Percentiles rank a stretch among this genome's conserved stretches.
Evolutionary conservation across 129 eudicot genomes (phyloP).

Genomic region (Sambucus nigra): DNA sequence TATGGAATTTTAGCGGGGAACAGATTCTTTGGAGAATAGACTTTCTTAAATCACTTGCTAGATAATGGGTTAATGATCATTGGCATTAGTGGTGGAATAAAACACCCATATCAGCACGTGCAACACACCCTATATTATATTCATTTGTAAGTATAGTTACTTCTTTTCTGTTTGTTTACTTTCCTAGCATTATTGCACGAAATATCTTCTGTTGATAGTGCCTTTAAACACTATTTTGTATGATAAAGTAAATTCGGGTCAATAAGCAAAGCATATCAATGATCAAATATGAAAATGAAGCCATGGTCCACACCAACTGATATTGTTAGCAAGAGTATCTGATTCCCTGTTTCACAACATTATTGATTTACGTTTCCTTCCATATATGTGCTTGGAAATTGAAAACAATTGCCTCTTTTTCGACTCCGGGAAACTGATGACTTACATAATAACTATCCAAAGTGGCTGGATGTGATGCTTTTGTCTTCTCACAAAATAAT

Average conservation of each 20-base stretch:
- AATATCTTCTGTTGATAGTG: neutral
- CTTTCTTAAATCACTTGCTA: neutral
- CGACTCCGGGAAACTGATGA: neutral
- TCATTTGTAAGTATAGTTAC: neutral
- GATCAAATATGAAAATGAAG: too few species aligned
- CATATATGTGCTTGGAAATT: too few species aligned
- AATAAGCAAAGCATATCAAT: too few species aligned
- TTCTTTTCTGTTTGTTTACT: neutral
- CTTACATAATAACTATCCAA: neutral
- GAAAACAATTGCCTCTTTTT: neutral
- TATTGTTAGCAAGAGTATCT: neutral
- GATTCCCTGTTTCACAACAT: neutral
- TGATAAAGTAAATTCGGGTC: neutral
- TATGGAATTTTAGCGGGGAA: constrained; percentile 3
- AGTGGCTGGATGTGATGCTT: neutral
- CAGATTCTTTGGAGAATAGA: constrained; percentile 4
- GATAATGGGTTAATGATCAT: neutral
- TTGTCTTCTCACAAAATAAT: neutral
- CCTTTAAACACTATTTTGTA: neutral
- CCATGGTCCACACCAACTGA: neutral
- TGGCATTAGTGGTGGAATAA: neutral
- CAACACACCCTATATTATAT: neutral
- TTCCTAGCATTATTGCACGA: neutral
- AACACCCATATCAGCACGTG: neutral
- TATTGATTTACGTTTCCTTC: neutral